phyloP scores from a whole-genome alignment of 257 asterid species.

The Hygrophila difformis region DNA sequence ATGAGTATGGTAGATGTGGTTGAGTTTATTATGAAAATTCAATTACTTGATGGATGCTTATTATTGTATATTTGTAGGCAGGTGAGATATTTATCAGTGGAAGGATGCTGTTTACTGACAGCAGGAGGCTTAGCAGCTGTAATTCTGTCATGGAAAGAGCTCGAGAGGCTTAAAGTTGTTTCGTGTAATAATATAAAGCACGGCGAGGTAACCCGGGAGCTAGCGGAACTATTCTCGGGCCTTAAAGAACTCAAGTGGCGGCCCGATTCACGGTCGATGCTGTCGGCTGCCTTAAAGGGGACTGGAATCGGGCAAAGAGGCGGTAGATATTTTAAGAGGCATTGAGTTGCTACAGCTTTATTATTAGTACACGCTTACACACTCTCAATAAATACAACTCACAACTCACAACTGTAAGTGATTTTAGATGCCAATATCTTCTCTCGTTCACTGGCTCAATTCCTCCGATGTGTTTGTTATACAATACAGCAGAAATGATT shows the following conservation, averaged over 20 bases:
- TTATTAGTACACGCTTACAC: no score
- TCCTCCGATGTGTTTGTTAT: no score
- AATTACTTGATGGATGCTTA: conserved; percentile 8
- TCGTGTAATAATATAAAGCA: conserved; percentile 79
- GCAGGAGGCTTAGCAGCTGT: conserved; percentile 72
- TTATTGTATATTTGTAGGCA: conserved; percentile 50
- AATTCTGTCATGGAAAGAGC: conserved; percentile 73
- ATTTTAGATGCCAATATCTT: no score
- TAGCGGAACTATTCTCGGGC: conserved; percentile 62
- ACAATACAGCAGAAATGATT: no score
- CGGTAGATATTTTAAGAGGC: conserved; percentile 56
- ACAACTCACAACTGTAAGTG: no score
- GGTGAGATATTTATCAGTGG: conserved; percentile 58
- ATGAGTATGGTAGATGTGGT: background rate
- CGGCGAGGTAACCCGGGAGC: conserved; percentile 74
- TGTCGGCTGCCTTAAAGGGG: conserved; percentile 60
- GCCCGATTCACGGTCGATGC: conserved; percentile 67
- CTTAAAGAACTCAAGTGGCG: conserved; percentile 90
- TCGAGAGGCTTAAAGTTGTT: conserved; percentile 66
- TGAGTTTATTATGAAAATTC: background rate
- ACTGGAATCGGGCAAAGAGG: conserved; percentile 89
- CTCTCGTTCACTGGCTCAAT: no score
- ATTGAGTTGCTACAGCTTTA: no score
- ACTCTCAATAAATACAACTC: no score
- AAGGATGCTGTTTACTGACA: conserved; percentile 86